Base-by-base conservation (phyloP, 129 eudicot species). In the Chrysanthemum seticuspe region DNA sequence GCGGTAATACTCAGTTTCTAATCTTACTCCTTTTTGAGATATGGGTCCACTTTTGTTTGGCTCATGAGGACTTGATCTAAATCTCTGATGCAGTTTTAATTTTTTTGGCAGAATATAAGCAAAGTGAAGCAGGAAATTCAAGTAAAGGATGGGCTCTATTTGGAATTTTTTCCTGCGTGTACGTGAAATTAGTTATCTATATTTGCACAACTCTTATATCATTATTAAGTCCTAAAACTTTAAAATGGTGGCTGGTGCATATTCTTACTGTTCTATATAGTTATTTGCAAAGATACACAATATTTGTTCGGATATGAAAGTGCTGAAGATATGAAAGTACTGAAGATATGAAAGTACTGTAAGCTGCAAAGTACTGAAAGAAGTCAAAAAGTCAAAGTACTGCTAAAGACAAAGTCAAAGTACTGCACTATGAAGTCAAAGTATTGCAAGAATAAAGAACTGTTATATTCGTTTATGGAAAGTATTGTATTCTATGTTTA, bases 111-210 rank as follows among this genome's bases (percentile, higher is more conserved):
- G 96, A 81, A 54, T 73, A 79, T 66, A 61, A 18, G 67, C 97
- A 91, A 77, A 52, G 62, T 81, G 76, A 72, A 76, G 78, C 76
- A 59, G 91, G 75, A 47, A 82, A 71, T 68, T 76, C 85, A n/a
- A 73, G 80, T 21, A 83, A 73, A 84, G 98, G 98, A 77, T 92
- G 98, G 96, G 88, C 94, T 61, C 64, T 85, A 73, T 92, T 92
- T 70, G 96, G 96, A 65, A 84, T 89, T 13, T 13, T 92, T 55
- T 84, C 96, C 61, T 89, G 90, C 84, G 44, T 85, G 98, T 92
- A 87, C 57, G 85, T 68, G 31, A 63, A 62, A 71, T 29, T 57
- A 31, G 29, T 69, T 44, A 76, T 63, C 49, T 58, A 49, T 78
- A 44, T 65, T 21, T 68, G 19, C 15, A 55, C 77, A 68, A 56